These are phyloP conservation scores for Craspedostauros australis DNA, from an alignment of 108 stramenopile genomes.

Conservation along the genomic window DNA sequence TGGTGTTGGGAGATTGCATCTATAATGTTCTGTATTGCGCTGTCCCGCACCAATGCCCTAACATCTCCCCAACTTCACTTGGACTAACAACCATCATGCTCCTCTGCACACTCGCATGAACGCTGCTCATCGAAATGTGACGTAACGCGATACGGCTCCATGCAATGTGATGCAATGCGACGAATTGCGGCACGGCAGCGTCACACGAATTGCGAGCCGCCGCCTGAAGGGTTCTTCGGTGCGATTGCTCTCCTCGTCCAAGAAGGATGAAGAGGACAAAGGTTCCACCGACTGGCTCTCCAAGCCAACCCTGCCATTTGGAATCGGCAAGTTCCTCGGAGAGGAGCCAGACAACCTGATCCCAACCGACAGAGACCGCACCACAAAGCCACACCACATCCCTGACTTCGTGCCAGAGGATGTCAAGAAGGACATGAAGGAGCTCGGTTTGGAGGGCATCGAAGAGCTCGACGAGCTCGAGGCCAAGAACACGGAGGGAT, in stretches of 20 bases:
- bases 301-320: slow-evolving; percentile 58
- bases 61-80: too few relatives aligned
- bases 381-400: slow-evolving; percentile 47
- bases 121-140: background rate
- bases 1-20: too few relatives aligned
- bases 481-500: slow-evolving; percentile 78
- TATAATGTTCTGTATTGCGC: slow-evolving; percentile 1
- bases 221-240: slow-evolving; percentile 19
- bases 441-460: slow-evolving; percentile 74
- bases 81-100: too few relatives aligned
- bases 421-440: slow-evolving; percentile 81
- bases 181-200: too few relatives aligned
- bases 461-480: slow-evolving; percentile 85
- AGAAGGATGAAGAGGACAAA: too few relatives aligned
- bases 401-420: slow-evolving; percentile 64
- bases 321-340: slow-evolving; percentile 74
- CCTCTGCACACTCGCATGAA: slow-evolving; percentile 1
- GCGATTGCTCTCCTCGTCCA: slow-evolving; percentile 13
- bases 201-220: slow-evolving; percentile 23
- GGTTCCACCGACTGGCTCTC: background rate
- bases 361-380: slow-evolving; percentile 73
- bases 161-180: too few relatives aligned
- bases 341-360: slow-evolving; percentile 81
- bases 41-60: too few relatives aligned
- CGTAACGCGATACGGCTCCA: too few relatives aligned